Percentiles rank a stretch among this genome's conserved stretches.
phyloP scores from a whole-genome alignment of 2,329 filamentous ascomycete genomes.

The Alternaria postmessia region DNA sequence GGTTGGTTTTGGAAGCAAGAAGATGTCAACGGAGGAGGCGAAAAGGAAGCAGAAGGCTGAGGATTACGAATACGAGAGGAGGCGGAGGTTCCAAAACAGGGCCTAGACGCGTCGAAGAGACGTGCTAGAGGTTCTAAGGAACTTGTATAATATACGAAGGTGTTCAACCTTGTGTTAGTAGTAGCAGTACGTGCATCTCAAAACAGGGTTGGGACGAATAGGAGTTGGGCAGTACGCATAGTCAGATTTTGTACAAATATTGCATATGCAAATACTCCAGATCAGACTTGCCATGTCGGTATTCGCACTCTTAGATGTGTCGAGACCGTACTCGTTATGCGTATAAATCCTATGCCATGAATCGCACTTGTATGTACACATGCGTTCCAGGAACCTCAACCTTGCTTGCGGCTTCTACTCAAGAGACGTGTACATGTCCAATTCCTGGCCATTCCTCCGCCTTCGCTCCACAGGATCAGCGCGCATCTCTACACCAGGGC shows the following conservation, averaged over 20 bases:
- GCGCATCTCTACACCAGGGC: constrained; percentile 82
- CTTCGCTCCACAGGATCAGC: constrained; percentile 68
- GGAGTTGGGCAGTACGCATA: constrained; percentile 7
- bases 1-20: constrained; percentile 27
- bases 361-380: constrained; percentile 2
- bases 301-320: not conserved
- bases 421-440: constrained; percentile 73
- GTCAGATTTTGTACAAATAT: constrained; percentile 24
- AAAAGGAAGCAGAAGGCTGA: constrained; percentile 41
- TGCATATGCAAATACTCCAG: constrained; percentile 21
- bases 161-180: constrained; percentile 24
- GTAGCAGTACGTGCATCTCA: constrained; percentile 1
- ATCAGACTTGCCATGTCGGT: not conserved
- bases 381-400: not conserved
- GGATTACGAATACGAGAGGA: constrained; percentile 38
- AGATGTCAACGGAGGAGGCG: constrained; percentile 27
- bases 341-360: not conserved
- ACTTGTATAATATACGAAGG: constrained; percentile 34
- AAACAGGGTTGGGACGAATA: not conserved
- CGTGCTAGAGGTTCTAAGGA: not conserved
- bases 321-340: not conserved
- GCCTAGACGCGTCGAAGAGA: constrained; percentile 17
- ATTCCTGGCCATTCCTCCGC: constrained; percentile 60
- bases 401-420: constrained; percentile 58
- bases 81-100: constrained; percentile 41